phyloP scores from a whole-genome alignment of 805 yeast genomes.

The Nakazawaea peltata region DNA sequence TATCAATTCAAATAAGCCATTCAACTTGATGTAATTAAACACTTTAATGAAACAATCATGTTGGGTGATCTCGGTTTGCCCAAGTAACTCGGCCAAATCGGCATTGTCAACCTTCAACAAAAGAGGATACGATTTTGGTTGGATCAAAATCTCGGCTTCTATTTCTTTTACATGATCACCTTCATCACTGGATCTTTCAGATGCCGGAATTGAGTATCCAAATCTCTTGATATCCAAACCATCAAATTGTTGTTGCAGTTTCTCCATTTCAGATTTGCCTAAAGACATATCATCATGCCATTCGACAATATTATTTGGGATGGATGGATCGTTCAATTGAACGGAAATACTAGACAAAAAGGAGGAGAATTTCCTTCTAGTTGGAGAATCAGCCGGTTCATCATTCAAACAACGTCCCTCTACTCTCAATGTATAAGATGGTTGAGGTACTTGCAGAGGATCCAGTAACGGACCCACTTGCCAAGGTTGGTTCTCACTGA shows the following conservation, averaged over 20 bases:
- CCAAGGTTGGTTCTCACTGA: slow-evolving; percentile 88
- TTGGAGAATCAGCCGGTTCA: slow-evolving; percentile 37
- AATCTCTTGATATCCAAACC: slow-evolving; percentile 81
- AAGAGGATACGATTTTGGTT: slow-evolving; percentile 70
- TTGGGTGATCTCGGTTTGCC: slow-evolving; percentile 72
- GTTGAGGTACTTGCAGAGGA: slow-evolving; percentile 25
- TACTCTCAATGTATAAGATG: slow-evolving; percentile 78
- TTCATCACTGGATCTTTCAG: slow-evolving; percentile 15
- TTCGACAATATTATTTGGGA: slow-evolving; percentile 51
- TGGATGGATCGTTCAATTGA: slow-evolving; percentile 36
- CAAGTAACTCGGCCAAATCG: slow-evolving; percentile 58
- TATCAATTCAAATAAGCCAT: slow-evolving; percentile 25
- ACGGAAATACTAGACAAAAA: slow-evolving; percentile 80
- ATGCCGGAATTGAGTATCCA: slow-evolving; percentile 38
- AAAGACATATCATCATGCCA: slow-evolving; percentile 70
- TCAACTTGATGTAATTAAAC: slow-evolving; percentile 27
- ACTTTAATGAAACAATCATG: slow-evolving; percentile 58
- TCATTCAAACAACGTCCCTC: slow-evolving; percentile 75
- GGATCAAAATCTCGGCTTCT: slow-evolving; percentile 65
- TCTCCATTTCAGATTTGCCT: slow-evolving; percentile 19
- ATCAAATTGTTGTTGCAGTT: slow-evolving; percentile 52
- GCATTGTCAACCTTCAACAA: slow-evolving; percentile 56
- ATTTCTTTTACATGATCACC: slow-evolving; percentile 44
- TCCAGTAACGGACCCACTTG: slow-evolving; percentile 27
- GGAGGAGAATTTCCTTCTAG: slow-evolving; percentile 61